Evolutionary conservation across 768 basidiomycete genomes (phyloP), one percentile per base, ranked within the genome.

Genomic region (Russula dissimulans): DNA sequence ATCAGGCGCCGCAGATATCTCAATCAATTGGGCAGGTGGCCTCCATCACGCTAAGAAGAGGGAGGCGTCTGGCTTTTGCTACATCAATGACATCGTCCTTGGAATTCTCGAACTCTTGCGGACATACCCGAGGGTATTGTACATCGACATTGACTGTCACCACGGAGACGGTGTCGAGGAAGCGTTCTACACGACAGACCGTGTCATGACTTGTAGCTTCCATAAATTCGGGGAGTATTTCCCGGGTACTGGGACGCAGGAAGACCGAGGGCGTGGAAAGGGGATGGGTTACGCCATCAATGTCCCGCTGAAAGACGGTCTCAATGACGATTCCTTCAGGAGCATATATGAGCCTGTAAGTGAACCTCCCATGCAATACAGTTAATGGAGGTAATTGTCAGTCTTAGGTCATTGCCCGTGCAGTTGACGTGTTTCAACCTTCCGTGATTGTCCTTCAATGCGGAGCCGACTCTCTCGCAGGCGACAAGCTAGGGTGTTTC

Each of bases 101-200:
- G 88, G 85, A 46, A 95, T 97, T 42, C 80, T 99, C 50, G 95
- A 97, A 71, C 84, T 99, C 8, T 76, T 95, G n/a, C 83, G 94
- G 65, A 82, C 78, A 57, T 84, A 84, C 68, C 79, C 90, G 3
- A 86, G 97, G 55, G 95, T 99, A 15, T 76, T 99, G 34, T 98
- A 99, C 71, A 87, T 99, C 72, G 95, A 99, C 74, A 94, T 98
- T 60, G 97, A 98, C 72, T 93, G 93, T 53, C 97, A 98, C 71
- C 97, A 99, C 71, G 95, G 97, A 17, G 97, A 98, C 70, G 95
- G 95, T 14, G 97, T 98, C 38, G 97, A 99, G 68, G 97, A 98
- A 70, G 97, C 95, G 3, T 97, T 98, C 76, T 97, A 97, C 71
- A 95, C 91, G 39, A 95, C 92, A 4, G 91, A 98, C 71, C 80